These are phyloP conservation scores for Macrolepiota dolichaula DNA, from an alignment of 768 basidiomycete genomes.

Conservation along the genomic window DNA sequence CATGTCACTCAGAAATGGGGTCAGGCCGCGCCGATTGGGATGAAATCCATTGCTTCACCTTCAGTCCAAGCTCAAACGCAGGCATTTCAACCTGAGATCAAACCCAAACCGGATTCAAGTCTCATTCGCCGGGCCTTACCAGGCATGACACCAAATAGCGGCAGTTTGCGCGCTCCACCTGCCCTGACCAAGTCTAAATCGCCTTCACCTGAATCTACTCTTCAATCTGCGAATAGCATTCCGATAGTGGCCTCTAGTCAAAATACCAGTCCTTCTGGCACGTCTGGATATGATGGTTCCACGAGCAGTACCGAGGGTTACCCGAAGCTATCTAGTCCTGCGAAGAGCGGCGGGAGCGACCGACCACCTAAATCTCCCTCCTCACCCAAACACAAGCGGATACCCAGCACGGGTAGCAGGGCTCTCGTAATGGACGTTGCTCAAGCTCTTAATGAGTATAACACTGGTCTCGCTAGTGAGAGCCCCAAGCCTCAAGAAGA, in stretches of 20 bases:
- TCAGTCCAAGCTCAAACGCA: not conserved
- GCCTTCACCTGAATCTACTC: conserved; percentile 7
- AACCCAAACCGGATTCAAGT: not conserved
- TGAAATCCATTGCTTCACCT: conserved; percentile 17
- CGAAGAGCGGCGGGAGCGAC: conserved; percentile 18
- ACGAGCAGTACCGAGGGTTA: not conserved
- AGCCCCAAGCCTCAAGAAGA: not conserved
- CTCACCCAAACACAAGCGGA: conserved; percentile 47
- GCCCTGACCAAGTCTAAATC: not conserved
- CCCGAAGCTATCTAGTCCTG: conserved; percentile 3
- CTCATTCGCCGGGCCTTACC: conserved; percentile 36
- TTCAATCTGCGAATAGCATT: not conserved
- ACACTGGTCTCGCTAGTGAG: not conserved
- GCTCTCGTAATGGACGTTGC: conserved; percentile 80
- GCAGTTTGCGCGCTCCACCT: not conserved
- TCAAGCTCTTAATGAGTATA: conserved; percentile 45
- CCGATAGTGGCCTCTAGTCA: not conserved
- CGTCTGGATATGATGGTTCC: conserved; percentile 1
- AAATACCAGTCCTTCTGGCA: conserved; percentile 1
- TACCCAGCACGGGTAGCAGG: conserved; percentile 66
- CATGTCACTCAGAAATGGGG: conserved; percentile 28
- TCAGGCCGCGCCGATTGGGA: conserved; percentile 27
- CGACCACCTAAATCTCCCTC: conserved; percentile 20
- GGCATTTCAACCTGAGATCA: not conserved
- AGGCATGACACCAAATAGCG: conserved; percentile 25